Evolutionary conservation across 2,329 filamentous ascomycete species (phyloP).

Genomic region (Grosmannia clavigera): DNA sequence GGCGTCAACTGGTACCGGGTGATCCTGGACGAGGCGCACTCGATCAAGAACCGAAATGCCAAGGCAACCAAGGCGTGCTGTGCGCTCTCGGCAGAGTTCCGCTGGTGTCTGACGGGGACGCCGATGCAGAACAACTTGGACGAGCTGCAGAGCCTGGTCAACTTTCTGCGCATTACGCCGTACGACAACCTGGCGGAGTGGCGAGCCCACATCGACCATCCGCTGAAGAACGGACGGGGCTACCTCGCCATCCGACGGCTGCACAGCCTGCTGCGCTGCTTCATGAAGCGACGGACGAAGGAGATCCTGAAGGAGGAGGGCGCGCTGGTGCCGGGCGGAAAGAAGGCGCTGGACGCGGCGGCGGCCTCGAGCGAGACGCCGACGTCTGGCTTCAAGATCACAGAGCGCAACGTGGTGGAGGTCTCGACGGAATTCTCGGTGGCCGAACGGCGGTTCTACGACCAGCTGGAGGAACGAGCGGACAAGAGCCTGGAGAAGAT

Average conservation of each 20-base stretch:
- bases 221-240: constrained; percentile 81
- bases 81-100: constrained; percentile 70
- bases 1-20: constrained; percentile 90
- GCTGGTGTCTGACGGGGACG: constrained; percentile 93
- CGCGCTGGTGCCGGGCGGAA: constrained; percentile 65
- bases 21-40: constrained; percentile 92
- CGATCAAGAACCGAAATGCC: constrained; percentile 95
- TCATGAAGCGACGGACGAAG: constrained; percentile 98
- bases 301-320: constrained; percentile 86
- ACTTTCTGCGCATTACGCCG: constrained; percentile 82
- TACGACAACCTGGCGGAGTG: constrained; percentile 78
- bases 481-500: constrained; percentile 79
- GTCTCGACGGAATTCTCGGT: constrained; percentile 66
- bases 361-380: constrained; percentile 15
- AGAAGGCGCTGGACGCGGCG: constrained; percentile 32
- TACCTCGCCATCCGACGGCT: constrained; percentile 79
- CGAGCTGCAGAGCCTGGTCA: constrained; percentile 85
- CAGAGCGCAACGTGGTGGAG: constrained; percentile 76
- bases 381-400: constrained; percentile 66
- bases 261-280: constrained; percentile 74
- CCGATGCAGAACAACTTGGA: constrained; percentile 98
- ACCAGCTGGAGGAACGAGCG: constrained; percentile 69
- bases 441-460: constrained; percentile 76
- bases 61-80: constrained; percentile 91
- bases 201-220: constrained; percentile 82